Evolutionary conservation across 2,329 filamentous ascomycete genomes (phyloP), one percentile per base, ranked within the genome.

Genomic region (Trichophyton verrucosum): DNA sequence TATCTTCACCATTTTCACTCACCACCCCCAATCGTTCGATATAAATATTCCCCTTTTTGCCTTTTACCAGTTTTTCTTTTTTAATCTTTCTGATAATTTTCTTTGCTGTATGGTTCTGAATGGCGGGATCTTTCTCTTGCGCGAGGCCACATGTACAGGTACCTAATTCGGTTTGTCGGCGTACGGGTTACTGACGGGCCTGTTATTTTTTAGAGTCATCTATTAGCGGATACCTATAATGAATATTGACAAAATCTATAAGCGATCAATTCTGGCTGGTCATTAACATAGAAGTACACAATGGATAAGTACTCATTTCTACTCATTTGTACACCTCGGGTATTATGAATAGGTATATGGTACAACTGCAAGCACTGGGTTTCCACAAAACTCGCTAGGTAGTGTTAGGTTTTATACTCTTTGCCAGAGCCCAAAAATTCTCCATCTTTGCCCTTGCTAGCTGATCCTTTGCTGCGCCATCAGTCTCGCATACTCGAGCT

Each of bases 391-490:
- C 9, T 38, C 13, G 8, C 24, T 30, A 57, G n/a, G 33, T 9
- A 40, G 55, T 9, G 61, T 61, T 67, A 58, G 69, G 69, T 70
- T 78, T 78, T 61, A 76, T 73, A 63, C 76, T 89, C 79, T 95
- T 95, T 0, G 91, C 92, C 67, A 94, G 76, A 8, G 87, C 87
- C 94, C 94, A 99, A 70, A 99, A 92, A 68, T 87, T 95, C 68
- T 97, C 92, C 82, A 97, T 88, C 78, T 95, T 96, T 4, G 85
- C 84, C 66, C 90, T 82, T 11, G 84, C 77, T 64, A 99, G 75
- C 22, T 86, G 81, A 67, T 96, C 90, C 71, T 89, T 87, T 3
- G 92, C 94, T 70, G 95, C 88, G 9, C 86, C 82, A 72, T 99
- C 94, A 1, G 89, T 92, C 75, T 97, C 94, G 73, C 91, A 96